A percentile compares a stretch with the other conserved stretches of the same genome.
Evolutionary conservation across 2,329 filamentous ascomycete species (phyloP).

Genomic region (Xylariales sp.): DNA sequence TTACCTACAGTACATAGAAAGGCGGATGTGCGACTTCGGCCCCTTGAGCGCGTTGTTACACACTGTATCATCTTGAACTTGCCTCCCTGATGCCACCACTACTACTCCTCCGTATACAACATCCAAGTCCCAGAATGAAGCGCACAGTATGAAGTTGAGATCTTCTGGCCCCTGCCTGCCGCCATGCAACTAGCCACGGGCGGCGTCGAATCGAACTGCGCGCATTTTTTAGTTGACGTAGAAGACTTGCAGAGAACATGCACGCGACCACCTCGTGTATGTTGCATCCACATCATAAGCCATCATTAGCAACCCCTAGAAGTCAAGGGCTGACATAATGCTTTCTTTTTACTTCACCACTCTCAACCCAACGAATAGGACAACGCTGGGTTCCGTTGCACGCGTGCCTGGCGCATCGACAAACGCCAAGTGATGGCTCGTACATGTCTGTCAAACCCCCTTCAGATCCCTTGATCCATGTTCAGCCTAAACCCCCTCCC

Average conservation of each 20-base stretch:
- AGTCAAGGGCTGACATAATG: neutral
- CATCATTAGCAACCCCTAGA: no score
- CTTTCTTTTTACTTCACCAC: constrained; percentile 7
- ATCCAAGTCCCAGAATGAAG: neutral
- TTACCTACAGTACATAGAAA: no score
- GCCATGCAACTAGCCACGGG: constrained; percentile 3
- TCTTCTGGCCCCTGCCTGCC: neutral
- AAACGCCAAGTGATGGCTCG: no score
- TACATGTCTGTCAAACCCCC: no score
- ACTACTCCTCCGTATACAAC: neutral
- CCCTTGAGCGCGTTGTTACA: no score
- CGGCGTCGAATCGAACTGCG: constrained; percentile 6
- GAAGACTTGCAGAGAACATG: constrained; percentile 3
- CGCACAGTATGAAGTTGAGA: neutral
- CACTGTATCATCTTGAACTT: neutral
- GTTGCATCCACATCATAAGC: neutral
- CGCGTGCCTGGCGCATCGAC: no score
- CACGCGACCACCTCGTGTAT: constrained; percentile 8
- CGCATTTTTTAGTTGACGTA: neutral
- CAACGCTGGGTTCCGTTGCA: no score
- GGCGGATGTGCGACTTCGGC: no score
- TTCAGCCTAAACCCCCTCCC: no score
- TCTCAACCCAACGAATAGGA: no score
- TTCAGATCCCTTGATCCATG: no score
- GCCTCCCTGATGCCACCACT: neutral